Percentiles rank a stretch among this genome's conserved stretches.
Evolutionary conservation across 2,329 filamentous ascomycete species (phyloP).

Genomic region (Pestalotiopsis sp.): DNA sequence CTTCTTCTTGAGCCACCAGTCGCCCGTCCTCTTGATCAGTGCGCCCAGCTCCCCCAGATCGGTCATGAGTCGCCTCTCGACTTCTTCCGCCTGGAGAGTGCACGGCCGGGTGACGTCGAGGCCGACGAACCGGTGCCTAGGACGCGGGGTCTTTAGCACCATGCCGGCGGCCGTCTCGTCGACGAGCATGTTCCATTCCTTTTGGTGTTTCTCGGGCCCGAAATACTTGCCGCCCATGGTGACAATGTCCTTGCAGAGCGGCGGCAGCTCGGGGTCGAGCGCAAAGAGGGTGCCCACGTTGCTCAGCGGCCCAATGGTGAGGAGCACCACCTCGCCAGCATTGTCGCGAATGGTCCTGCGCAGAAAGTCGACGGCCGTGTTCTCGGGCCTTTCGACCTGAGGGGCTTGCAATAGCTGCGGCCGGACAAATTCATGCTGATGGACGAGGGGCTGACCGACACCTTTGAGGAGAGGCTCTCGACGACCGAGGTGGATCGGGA

Average conservation of each 20-base stretch:
- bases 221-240: slow-evolving; percentile 16
- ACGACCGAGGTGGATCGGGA: slow-evolving; percentile 15
- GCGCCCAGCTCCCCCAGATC: slow-evolving; percentile 3
- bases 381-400: slow-evolving; percentile 5
- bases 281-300: slow-evolving; percentile 14
- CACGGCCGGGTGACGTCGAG: slow-evolving; percentile 15
- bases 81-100: not conserved
- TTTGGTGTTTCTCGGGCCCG: not conserved
- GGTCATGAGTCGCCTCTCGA: not conserved
- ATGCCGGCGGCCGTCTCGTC: slow-evolving; percentile 15
- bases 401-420: not conserved
- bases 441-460: slow-evolving; percentile 5
- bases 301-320: slow-evolving; percentile 15
- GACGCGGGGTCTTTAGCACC: slow-evolving; percentile 7
- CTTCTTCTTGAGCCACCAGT: slow-evolving; percentile 9
- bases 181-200: slow-evolving; percentile 14
- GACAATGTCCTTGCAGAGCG: slow-evolving; percentile 11
- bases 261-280: slow-evolving; percentile 13
- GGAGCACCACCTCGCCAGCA: slow-evolving; percentile 13
- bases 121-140: slow-evolving; percentile 13
- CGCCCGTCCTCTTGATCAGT: not conserved
- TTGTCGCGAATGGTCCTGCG: slow-evolving; percentile 10
- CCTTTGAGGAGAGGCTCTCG: slow-evolving; percentile 12
- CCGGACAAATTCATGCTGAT: slow-evolving; percentile 5
- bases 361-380: slow-evolving; percentile 15